Percentiles rank a stretch among this genome's conserved stretches.
Evolutionary conservation across 2,329 filamentous ascomycete species (phyloP).

Genomic region (Fusarium sp.): DNA sequence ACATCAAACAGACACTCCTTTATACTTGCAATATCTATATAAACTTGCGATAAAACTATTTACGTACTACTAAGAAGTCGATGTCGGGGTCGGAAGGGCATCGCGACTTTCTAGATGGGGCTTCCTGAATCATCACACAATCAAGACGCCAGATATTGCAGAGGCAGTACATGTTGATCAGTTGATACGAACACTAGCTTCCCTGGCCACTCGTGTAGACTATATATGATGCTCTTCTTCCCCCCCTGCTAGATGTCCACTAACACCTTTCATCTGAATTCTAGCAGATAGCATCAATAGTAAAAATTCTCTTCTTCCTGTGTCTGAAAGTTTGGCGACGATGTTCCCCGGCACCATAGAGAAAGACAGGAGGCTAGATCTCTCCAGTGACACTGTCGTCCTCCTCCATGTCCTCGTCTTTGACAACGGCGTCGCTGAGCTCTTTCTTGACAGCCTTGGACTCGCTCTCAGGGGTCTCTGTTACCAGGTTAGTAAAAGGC

Average conservation of each 20-base stretch:
- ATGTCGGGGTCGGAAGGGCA: background rate
- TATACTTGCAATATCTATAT: background rate
- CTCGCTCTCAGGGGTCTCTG: conserved; percentile 16
- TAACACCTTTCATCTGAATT: background rate
- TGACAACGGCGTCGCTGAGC: conserved; percentile 23
- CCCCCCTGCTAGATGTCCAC: background rate
- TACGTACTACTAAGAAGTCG: background rate
- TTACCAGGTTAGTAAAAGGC: conserved; percentile 7
- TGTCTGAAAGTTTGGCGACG: background rate
- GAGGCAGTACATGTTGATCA: background rate
- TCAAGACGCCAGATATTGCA: background rate
- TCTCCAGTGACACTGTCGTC: background rate
- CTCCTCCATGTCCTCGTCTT: conserved; percentile 6
- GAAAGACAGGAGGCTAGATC: background rate
- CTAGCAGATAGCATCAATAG: background rate
- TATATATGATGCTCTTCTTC: background rate
- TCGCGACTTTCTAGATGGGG: background rate
- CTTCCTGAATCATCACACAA: background rate
- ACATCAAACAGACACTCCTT: background rate
- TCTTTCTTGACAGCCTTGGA: conserved; percentile 32
- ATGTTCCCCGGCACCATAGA: background rate
- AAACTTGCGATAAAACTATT: background rate
- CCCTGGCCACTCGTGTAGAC: background rate
- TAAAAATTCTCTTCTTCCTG: background rate
- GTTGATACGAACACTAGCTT: background rate